These are phyloP conservation scores for Fusarium begoniae DNA, from an alignment of 2,329 filamentous ascomycete genomes.

Conservation along the genomic window DNA sequence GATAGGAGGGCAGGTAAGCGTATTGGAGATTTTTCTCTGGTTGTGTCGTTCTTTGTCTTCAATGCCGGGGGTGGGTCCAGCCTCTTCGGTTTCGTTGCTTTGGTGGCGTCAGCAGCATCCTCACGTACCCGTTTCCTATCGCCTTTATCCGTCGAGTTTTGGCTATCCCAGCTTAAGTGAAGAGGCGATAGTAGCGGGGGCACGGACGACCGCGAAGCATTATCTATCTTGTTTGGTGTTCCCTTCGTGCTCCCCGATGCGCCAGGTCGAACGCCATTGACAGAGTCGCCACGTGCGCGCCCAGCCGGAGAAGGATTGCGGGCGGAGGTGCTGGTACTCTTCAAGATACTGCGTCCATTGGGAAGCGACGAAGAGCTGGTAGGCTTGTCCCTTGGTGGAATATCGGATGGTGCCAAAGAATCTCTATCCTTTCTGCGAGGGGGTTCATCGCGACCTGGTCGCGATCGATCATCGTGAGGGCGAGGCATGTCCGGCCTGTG, in stretches of 20 bases:
- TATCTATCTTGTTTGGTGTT: conserved; percentile 52
- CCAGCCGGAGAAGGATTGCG: conserved; percentile 49
- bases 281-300: conserved; percentile 52
- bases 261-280: conserved; percentile 55
- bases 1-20: conserved; percentile 63
- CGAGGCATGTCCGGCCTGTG: conserved; percentile 52
- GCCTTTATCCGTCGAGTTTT: conserved; percentile 45
- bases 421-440: conserved; percentile 47
- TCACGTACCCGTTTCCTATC: conserved; percentile 48
- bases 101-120: conserved; percentile 43
- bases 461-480: conserved; percentile 45
- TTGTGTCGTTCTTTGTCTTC: conserved; percentile 45
- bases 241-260: conserved; percentile 46
- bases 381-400: conserved; percentile 43
- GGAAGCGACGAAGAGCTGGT: conserved; percentile 44
- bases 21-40: conserved; percentile 50
- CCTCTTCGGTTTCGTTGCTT: conserved; percentile 45
- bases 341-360: conserved; percentile 51
- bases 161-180: conserved; percentile 56
- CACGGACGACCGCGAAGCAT: conserved; percentile 52
- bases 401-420: conserved; percentile 42
- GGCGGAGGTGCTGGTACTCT: conserved; percentile 37
- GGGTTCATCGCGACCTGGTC: conserved; percentile 47
- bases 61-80: conserved; percentile 38
- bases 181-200: conserved; percentile 65